Base-by-base conservation (phyloP, 495 filamentous ascomycete genomes). In the Penicillium macrosclerotiorum region DNA sequence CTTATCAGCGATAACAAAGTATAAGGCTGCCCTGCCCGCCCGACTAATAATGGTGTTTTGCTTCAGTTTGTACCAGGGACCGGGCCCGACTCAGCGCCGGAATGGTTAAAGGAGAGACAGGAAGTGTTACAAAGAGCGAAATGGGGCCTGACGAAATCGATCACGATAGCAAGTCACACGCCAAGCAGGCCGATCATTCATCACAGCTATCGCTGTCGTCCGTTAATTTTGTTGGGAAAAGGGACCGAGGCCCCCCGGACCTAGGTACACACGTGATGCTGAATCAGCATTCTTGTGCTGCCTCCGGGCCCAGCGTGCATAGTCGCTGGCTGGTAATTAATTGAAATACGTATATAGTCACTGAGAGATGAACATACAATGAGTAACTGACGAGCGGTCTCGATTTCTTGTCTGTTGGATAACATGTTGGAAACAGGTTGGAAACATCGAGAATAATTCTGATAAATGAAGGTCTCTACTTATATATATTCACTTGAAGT, bases 141-240 rank as follows among this genome's bases (percentile, higher is more conserved):
- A 17, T 35, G 7, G 11, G 5, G 8, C 36, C 30, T 39, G 34
- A 30, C 20, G 22, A 31, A 14, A 48, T 12, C 14, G 14, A 42
- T 27, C 26, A 31, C 33, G 26, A 26, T 8, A 24, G 17, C 13
- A 38, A 18, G 11, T 22, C 23, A 24, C 22, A 41, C 32, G 25
- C 42, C 52, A 34, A 39, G 37, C 47, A 13, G 34, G 45, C 40
- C 45, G 45, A 49, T 45, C 51, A 37, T 31, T 36, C 16, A 45
- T 47, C 31, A 49, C 33, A 37, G n/a, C 30, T 18, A 14, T 45
- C 30, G 29, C 33, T 33, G 36, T 45, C 27, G 32, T 37, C 13
- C 37, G 18, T 46, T 19, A 9, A 24, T 47, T 45, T 45, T 54
- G 37, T 47, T 47, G 51, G 49, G 45, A 45, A 19, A 24, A 23